Evolutionary conservation across 805 yeast genomes (phyloP), one percentile per base, ranked within the genome.

Genomic region (Kodamaea laetipori): DNA sequence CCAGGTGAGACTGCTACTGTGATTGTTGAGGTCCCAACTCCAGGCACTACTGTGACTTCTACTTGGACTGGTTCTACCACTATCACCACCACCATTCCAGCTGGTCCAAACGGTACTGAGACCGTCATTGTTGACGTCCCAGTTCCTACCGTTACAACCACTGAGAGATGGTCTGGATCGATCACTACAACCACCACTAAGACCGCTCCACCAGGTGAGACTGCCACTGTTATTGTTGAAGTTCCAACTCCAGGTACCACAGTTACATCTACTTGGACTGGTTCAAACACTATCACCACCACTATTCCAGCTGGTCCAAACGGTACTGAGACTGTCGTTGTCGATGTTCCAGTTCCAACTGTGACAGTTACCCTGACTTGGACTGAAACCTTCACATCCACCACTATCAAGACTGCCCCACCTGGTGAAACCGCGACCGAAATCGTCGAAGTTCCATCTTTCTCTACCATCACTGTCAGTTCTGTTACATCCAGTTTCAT

Each of bases 1-100:
- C 28, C 49, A 15, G 44, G 43, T 34, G 41, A 41, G 10, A 41
- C 34, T 17, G 43, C 17, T 21, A 49, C 53, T 18, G 49, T 47
- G n/a, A 35, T 47, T 19, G 44, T 49, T 9, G 47, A 51, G 6
- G 51, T 46, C 9, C 56, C 57, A 18, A 41, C 49, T n/a, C 50
- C 57, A 13, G 42, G 47, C 3, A 24, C 30, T 10, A 50, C 53
- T 4, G 27, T 39, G 6, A 51, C 57, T 8, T 12, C 43, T 24
- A 39, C 43, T 12, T 32, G 34, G 9, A 39, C 39, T 6, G 46
- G 39, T 9, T 38, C 49, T 18, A 41, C 44, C 46, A 42, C 46
- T 16, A 15, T 12, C n/a, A 27, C 40, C 19, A 34, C 30, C 15
- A 44, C 47, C 5, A 19, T n/a, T 6, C n/a, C 47, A n/a, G 36